A percentile compares a stretch with the other conserved stretches of the same genome.
Evolutionary conservation across 2,329 filamentous ascomycete genomes (phyloP).

Genomic region (Colletotrichum navitas): DNA sequence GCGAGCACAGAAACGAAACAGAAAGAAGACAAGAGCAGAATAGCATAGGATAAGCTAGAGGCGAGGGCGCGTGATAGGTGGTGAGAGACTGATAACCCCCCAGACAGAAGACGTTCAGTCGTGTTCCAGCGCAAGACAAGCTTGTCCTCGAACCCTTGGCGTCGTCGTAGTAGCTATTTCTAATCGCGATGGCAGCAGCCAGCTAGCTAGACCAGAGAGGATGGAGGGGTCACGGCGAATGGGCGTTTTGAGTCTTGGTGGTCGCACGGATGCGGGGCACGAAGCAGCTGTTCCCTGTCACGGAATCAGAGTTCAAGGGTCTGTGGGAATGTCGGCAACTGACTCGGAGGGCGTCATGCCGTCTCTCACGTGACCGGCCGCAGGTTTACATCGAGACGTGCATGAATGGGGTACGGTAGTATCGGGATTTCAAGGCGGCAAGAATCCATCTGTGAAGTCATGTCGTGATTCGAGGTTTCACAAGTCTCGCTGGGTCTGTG

Average conservation of each 20-base stretch:
- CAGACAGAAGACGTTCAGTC: background rate
- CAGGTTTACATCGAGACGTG: background rate
- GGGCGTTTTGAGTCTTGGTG: conserved; percentile 4
- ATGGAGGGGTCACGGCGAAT: background rate
- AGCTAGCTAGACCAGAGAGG: background rate
- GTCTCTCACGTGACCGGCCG: background rate
- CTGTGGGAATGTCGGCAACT: conserved; percentile 13
- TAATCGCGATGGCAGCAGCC: background rate
- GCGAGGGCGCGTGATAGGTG: background rate
- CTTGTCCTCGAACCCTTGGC: conserved; percentile 14
- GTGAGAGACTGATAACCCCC: background rate
- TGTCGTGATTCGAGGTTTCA: background rate
- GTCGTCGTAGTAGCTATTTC: background rate
- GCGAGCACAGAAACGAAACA: background rate
- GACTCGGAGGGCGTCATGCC: background rate
- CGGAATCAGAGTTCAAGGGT: conserved; percentile 5
- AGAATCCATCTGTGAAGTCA: background rate
- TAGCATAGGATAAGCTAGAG: background rate
- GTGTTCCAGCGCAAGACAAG: background rate
- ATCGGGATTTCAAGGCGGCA: background rate
- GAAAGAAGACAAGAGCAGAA: too few relatives aligned
- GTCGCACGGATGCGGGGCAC: conserved; percentile 23
- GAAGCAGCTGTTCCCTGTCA: conserved; percentile 21
- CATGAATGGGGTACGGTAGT: background rate
- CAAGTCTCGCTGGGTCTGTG: background rate